Percentiles rank a stretch among this genome's conserved stretches.
Conservation (phyloP, 1,139 yeast species). For the Taphrina betulina region DNA sequence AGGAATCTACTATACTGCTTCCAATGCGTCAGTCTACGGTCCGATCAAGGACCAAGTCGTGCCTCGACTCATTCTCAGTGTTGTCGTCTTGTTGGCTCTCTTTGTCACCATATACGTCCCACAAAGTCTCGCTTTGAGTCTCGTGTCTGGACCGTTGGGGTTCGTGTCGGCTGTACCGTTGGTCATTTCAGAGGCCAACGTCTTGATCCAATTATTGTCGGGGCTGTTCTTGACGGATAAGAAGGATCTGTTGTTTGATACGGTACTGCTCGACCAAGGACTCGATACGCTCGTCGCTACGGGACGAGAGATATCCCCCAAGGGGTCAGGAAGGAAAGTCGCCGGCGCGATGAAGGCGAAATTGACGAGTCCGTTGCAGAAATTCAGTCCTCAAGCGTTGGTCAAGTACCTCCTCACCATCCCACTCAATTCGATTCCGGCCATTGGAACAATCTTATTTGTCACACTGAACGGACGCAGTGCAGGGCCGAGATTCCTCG, state of each 20-base stretch:
- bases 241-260: constrained; percentile 23
- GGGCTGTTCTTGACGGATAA: constrained; percentile 4
- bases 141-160: constrained; percentile 30
- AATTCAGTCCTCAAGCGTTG: constrained; percentile 20
- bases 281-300: constrained; percentile 18
- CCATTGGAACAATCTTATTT: constrained; percentile 29
- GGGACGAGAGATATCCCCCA: constrained; percentile 10
- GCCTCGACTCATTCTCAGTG: constrained; percentile 20
- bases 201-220: constrained; percentile 15
- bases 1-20: constrained; percentile 21
- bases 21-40: constrained; percentile 6
- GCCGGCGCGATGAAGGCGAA: constrained; percentile 22
- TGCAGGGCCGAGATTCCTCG: constrained; percentile 19
- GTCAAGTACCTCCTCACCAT: constrained; percentile 28
- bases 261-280: constrained; percentile 25
- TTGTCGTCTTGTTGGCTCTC: constrained; percentile 10
- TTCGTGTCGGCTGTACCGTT: constrained; percentile 29
- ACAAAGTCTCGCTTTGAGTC: constrained; percentile 18
- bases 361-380: constrained; percentile 11
- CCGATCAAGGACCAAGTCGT: constrained; percentile 20
- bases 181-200: constrained; percentile 22
- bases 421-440: constrained; percentile 32
- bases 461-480: constrained; percentile 26
- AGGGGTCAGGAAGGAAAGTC: not conserved
- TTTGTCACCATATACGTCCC: constrained; percentile 30